Percentiles rank a stretch among this genome's conserved stretches.
Conservation (phyloP, 2,329 filamentous ascomycete genomes). For the Pseudocercospora macadamiae region DNA sequence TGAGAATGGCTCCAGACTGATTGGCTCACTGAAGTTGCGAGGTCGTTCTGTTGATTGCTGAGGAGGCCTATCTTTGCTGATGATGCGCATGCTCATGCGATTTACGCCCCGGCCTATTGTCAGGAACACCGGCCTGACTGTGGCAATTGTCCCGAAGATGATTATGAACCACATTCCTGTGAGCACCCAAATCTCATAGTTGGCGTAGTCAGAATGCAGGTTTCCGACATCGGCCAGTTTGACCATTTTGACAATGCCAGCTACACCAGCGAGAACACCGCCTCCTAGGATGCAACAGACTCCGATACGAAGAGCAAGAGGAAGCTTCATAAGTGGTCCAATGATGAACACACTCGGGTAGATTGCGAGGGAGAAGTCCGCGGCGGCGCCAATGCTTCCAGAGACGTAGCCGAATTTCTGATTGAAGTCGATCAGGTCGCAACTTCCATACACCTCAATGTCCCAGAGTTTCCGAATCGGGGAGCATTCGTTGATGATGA, state of each 20-base stretch:
- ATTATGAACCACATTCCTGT: slow-evolving; percentile 30
- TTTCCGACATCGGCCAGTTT: slow-evolving; percentile 9
- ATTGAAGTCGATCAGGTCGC: slow-evolving; percentile 1
- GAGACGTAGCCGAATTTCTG: slow-evolving; percentile 15
- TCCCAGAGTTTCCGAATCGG: slow-evolving; percentile 16
- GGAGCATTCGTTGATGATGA: slow-evolving; percentile 17
- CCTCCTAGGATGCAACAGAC: slow-evolving; percentile 23
- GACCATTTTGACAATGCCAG: slow-evolving; percentile 25
- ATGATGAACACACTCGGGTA: slow-evolving; percentile 23
- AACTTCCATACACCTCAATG: slow-evolving; percentile 7
- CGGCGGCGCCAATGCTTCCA: slow-evolving; percentile 19
- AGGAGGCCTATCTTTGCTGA: background rate
- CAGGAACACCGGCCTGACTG: slow-evolving; percentile 21
- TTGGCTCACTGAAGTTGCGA: background rate
- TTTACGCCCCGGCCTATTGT: slow-evolving; percentile 9
- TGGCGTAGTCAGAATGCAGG: slow-evolving; percentile 14
- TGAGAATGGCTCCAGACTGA: background rate
- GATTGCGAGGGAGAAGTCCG: slow-evolving; percentile 22
- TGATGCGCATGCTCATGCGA: background rate
- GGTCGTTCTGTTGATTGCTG: background rate
- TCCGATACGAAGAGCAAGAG: slow-evolving; percentile 13
- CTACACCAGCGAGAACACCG: slow-evolving; percentile 22
- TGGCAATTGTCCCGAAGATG: slow-evolving; percentile 26
- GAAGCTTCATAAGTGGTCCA: slow-evolving; percentile 21
- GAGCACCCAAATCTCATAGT: slow-evolving; percentile 14